These are phyloP conservation scores for Aspergillus olivimuriae DNA, from an alignment of 495 filamentous ascomycete genomes.

Conservation along the genomic window DNA sequence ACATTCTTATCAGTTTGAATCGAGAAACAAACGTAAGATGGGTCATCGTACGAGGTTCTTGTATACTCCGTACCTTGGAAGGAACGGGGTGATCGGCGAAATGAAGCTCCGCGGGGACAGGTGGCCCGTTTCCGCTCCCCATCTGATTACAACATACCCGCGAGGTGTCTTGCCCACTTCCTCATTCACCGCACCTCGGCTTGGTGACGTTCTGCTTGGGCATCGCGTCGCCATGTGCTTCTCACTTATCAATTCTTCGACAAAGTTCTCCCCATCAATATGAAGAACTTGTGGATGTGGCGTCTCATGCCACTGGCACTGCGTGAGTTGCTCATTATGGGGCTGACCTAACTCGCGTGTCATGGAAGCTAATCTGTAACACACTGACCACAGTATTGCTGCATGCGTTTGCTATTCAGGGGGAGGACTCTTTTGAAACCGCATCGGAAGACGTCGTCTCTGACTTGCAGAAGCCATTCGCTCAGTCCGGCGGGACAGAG, in stretches of 20 bases:
- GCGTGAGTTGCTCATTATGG: constrained; percentile 24
- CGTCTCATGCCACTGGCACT: constrained; percentile 34
- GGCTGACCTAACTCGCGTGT: background rate
- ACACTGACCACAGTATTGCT: constrained; percentile 27
- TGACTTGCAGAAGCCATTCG: constrained; percentile 13
- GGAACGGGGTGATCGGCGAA: constrained; percentile 21
- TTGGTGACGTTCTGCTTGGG: constrained; percentile 5
- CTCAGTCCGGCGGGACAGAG: constrained; percentile 13
- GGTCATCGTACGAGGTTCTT: no score
- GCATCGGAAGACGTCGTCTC: constrained; percentile 12
- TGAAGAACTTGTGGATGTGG: constrained; percentile 34
- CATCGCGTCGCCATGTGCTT: constrained; percentile 36
- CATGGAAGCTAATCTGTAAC: constrained; percentile 22
- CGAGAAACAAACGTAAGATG: no score
- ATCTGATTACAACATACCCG: constrained; percentile 19
- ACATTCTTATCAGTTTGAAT: no score
- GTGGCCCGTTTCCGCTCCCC: constrained; percentile 30
- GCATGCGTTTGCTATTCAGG: constrained; percentile 26
- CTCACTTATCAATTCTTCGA: constrained; percentile 14
- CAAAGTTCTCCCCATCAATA: constrained; percentile 24
- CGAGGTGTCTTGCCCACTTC: background rate
- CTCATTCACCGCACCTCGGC: background rate
- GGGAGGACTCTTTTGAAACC: constrained; percentile 12
- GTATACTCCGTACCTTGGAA: no score
- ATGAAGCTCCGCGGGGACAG: constrained; percentile 41